phyloP scores from a whole-genome alignment of 2,329 filamentous ascomycete species.

The Aspergillus sp. region DNA sequence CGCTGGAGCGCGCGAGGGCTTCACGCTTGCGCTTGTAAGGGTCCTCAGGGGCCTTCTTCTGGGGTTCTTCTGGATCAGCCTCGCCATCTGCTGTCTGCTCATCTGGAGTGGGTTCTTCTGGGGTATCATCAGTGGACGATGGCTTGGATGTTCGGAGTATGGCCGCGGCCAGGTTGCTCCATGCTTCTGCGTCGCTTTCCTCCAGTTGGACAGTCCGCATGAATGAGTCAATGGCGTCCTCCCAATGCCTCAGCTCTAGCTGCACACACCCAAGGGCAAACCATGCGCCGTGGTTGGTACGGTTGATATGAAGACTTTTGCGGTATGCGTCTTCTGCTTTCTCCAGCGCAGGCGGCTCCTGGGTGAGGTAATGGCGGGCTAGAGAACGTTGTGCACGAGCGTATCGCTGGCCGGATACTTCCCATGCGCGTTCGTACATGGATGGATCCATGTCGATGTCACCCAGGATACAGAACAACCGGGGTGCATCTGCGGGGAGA shows the following conservation, averaged over 20 bases:
- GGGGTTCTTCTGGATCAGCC: constrained; percentile 5
- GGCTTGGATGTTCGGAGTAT: constrained; percentile 50
- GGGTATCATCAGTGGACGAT: constrained; percentile 4
- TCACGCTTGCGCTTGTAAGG: constrained; percentile 60
- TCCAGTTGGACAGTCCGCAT: constrained; percentile 74
- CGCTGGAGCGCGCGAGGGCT: constrained; percentile 79
- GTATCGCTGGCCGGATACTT: constrained; percentile 70
- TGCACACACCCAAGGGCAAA: constrained; percentile 82
- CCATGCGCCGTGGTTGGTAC: constrained; percentile 77
- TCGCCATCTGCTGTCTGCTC: constrained; percentile 20
- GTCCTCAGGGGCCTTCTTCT: constrained; percentile 28
- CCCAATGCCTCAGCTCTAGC: constrained; percentile 66
- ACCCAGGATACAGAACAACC: constrained; percentile 86
- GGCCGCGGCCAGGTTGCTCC: constrained; percentile 87
- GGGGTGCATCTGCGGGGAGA: constrained; percentile 70
- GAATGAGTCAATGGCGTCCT: constrained; percentile 75
- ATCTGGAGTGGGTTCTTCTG: constrained; percentile 20
- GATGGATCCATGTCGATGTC: constrained; percentile 69
- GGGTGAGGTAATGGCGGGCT: constrained; percentile 64
- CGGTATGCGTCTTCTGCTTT: constrained; percentile 70
- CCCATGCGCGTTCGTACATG: constrained; percentile 82
- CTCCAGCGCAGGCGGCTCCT: constrained; percentile 51
- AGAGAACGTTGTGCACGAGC: constrained; percentile 81
- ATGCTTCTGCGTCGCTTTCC: constrained; percentile 81
- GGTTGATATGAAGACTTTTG: constrained; percentile 68